phyloP scores from a whole-genome alignment of 495 filamentous ascomycete species.

The Lasiosphaeria hispida region DNA sequence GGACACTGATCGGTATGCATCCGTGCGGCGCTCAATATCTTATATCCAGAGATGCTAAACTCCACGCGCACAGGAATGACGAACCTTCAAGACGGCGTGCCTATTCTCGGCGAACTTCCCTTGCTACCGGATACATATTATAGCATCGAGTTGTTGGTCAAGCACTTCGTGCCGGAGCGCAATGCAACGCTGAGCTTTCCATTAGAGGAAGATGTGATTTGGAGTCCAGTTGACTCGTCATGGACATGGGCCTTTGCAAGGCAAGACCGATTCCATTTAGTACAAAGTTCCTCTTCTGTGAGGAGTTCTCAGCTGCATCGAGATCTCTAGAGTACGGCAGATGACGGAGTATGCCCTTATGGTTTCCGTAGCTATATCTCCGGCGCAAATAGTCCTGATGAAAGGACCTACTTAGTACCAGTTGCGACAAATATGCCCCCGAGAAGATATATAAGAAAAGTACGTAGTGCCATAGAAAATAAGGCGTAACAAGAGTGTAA shows the following conservation, averaged over 20 bases:
- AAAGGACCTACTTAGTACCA: too few relatives aligned
- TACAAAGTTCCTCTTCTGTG: too few relatives aligned
- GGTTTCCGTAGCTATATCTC: too few relatives aligned
- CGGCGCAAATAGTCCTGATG: too few relatives aligned
- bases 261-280: conserved; percentile 45
- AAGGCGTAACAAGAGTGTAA: too few relatives aligned
- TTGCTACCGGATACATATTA: conserved; percentile 44
- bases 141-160: conserved; percentile 46
- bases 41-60: background rate
- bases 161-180: conserved; percentile 43
- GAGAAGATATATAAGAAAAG: too few relatives aligned
- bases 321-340: too few relatives aligned
- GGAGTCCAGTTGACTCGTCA: conserved; percentile 25
- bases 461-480: too few relatives aligned
- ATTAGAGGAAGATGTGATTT: conserved; percentile 47
- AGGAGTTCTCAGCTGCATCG: too few relatives aligned
- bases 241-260: conserved; percentile 49
- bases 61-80: conserved; percentile 37
- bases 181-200: conserved; percentile 42
- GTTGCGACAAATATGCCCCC: too few relatives aligned
- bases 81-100: conserved; percentile 44
- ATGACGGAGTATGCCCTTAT: too few relatives aligned
- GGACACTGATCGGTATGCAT: conserved; percentile 41
- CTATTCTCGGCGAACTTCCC: conserved; percentile 41
- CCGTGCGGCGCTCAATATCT: too few relatives aligned